A percentile compares a stretch with the other conserved stretches of the same genome.
These are phyloP conservation scores for Wickerhamomyces sp. DNA, from an alignment of 1,139 yeast species.

Conservation along the genomic window DNA sequence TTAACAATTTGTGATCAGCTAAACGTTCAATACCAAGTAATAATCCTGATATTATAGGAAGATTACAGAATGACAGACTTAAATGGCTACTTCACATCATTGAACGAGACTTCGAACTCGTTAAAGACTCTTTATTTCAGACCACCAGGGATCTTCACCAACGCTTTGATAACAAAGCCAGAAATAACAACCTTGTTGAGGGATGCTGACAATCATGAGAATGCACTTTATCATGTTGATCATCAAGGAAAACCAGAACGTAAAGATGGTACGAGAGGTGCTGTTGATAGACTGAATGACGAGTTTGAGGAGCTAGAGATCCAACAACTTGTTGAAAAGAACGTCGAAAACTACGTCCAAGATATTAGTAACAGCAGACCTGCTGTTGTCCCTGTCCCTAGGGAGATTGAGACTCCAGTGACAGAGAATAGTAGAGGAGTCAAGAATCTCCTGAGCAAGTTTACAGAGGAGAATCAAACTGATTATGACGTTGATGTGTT, in stretches of 20 bases:
- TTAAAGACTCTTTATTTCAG: conserved; percentile 37
- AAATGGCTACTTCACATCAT: conserved; percentile 11
- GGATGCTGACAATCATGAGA: conserved; percentile 56
- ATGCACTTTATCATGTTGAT: conserved; percentile 40
- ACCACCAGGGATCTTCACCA: conserved; percentile 59
- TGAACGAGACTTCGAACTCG: conserved; percentile 25
- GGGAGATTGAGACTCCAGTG: conserved; percentile 4
- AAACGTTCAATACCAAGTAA: not conserved
- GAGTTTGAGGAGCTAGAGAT: conserved; percentile 18
- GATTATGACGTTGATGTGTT: conserved; percentile 29
- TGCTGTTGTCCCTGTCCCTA: conserved; percentile 19
- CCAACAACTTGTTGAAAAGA: conserved; percentile 10
- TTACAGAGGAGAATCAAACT: conserved; percentile 16
- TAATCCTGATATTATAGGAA: not conserved
- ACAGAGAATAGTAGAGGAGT: conserved; percentile 19
- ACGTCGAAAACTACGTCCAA: conserved; percentile 7
- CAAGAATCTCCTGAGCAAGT: conserved; percentile 17
- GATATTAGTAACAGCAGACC: conserved; percentile 10
- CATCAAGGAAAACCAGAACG: conserved; percentile 20
- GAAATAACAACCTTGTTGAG: conserved; percentile 54
- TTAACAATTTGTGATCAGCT: too few species aligned
- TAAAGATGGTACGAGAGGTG: conserved; percentile 22
- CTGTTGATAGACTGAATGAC: conserved; percentile 20
- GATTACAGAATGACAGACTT: conserved; percentile 12
- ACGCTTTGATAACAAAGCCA: conserved; percentile 51